Evolutionary conservation across 345 rosid genomes (phyloP), one percentile per base, ranked within the genome.

Genomic region (Laguncularia racemosa): DNA sequence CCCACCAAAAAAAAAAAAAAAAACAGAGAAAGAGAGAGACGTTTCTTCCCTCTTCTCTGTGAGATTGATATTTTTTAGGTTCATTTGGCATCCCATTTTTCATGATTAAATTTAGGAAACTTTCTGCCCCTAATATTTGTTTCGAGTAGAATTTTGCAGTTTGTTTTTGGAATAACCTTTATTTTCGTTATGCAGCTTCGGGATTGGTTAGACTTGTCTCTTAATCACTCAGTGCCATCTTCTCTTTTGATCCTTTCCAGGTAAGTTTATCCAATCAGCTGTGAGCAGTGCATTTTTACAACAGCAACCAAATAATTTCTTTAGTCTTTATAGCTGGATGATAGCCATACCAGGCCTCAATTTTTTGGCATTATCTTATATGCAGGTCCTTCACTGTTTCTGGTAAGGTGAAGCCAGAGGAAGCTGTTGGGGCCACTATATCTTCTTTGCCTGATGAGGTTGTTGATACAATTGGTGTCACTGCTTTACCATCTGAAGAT

Each of bases 361-460:
- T 16, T 38, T 58, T 9, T 14, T 60, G 20, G 20, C 10, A 2
- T 66, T 40, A 52, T 46, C 21, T 53, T 18, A 26, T 46, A 28
- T 68, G 67, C 80, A 92, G 96, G 78, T 82, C 96, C 58, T 89
- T 92, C 67, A 78, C 83, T 20, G 95, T 92, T 28, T 73, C 91
- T 50, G 95, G 91, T 72, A 89, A 80, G 73, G 23, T 89, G 70
- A 87, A 71, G 56, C 96, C 86, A 52, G 96, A 82, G 74, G 98
- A 93, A 59, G 95, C 85, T 67, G 90, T 93, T 75, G 73, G 67
- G 44, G 96, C 89, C 66, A 93, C 99, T 18, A 91, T 86, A 53
- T 86, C 97, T 72, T 93, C 97, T 63, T 82, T 93, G 33, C 97
- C 97, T 15, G 97, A 89, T 65, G 96, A 89, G 75, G 97, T 92